Evolutionary conservation across 768 basidiomycete genomes (phyloP), one percentile per base, ranked within the genome.

Genomic region (Lactifluus volemus): DNA sequence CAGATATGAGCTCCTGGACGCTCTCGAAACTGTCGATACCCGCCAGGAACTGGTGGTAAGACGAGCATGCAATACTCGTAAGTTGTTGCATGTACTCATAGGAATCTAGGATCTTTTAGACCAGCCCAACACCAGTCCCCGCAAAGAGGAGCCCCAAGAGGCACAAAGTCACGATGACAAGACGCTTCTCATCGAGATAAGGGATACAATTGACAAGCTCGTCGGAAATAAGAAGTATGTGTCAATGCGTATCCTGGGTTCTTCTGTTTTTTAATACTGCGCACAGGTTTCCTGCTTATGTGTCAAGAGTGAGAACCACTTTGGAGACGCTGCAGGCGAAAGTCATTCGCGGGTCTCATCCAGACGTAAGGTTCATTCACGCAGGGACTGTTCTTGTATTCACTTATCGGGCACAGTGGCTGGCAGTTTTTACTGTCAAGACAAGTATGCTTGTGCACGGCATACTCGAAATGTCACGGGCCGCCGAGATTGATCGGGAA

Each of bases 381-480:
- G 6, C 11, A 7, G 25, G 44, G 21, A 19, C 15, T 1, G 14
- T 44, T 21, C 4, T 19, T 44, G 3, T 34, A 36, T 42, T 58
- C 30, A 63, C 19, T 25, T 58, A 6, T 48, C 17, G 17, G 5
- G n/a, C 3, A 9, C 38, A 63, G 61, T 63, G 61, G 56, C 47
- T 63, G 41, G 45, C 42, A 10, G 41, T 58, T 17, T 15, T 49
- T 38, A 58, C 60, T 12, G 44, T 64, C 19, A 41, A 64, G n/a
- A 49, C 63, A 39, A 53, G 50, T 29, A 64, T 64, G 60, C 44
- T 64, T 0, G 38, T 64, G 5, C 44, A 64, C 12, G 63, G 63
- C 25, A 39, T 57, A 34, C 19, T 58, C n/a, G 51, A 57, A 29
- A 51, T 64, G 14, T 14, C 53, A n/a, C 32, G 39, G 38, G 19